phyloP scores from a whole-genome alignment of 2,329 filamentous ascomycete genomes.

The Clonostachys solani region DNA sequence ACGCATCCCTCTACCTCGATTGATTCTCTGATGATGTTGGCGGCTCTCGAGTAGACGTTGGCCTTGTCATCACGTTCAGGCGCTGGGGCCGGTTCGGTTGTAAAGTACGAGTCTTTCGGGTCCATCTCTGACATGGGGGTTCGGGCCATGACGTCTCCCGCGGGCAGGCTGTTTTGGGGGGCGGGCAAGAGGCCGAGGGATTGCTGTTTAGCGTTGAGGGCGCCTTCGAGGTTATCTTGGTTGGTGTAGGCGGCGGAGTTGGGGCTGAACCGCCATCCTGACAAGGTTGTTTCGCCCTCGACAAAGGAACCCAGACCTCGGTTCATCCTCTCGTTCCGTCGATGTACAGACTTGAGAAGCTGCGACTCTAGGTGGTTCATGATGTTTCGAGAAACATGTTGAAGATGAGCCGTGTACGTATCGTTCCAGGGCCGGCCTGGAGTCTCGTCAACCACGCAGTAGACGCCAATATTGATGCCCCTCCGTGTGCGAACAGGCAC shows the following conservation, averaged over 20 bases:
- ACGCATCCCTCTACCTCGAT: constrained; percentile 32
- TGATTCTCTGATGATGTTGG: constrained; percentile 33
- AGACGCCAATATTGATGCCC: constrained; percentile 36
- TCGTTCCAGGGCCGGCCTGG: constrained; percentile 13
- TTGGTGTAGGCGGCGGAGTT: not conserved
- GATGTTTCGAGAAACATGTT: constrained; percentile 20
- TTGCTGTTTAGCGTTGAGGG: not conserved
- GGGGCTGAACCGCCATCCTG: constrained; percentile 11
- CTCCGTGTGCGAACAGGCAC: constrained; percentile 31
- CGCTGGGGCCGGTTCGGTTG: not conserved
- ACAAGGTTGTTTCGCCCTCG: constrained; percentile 21
- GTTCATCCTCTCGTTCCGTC: constrained; percentile 27
- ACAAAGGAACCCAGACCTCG: constrained; percentile 27
- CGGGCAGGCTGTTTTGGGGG: too few species aligned
- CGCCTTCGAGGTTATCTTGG: not conserved
- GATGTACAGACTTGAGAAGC: constrained; percentile 14
- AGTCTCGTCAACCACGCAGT: constrained; percentile 20
- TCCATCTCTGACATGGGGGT: not conserved
- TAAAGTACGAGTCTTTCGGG: not conserved
- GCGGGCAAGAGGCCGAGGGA: not conserved
- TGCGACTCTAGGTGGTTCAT: constrained; percentile 28
- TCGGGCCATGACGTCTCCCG: not conserved
- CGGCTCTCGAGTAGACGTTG: constrained; percentile 33
- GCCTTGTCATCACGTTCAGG: not conserved
- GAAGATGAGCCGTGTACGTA: constrained; percentile 14